Percentiles rank a stretch among this genome's conserved stretches.
phyloP scores from a whole-genome alignment of 768 basidiomycete species.

The Kwoniella heveanensis region DNA sequence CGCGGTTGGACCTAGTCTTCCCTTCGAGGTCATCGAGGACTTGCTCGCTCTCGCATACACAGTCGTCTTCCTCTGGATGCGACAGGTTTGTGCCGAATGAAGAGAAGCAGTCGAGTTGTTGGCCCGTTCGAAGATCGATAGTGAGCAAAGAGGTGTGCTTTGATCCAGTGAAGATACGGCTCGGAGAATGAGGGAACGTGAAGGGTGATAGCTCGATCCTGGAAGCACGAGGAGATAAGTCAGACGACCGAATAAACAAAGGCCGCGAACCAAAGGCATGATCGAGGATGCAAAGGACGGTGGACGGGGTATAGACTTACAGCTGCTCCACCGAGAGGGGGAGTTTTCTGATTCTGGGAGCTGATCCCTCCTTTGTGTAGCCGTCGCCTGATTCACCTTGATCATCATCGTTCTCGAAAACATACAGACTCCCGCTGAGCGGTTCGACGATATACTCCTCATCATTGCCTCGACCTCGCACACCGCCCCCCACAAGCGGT shows the following conservation, averaged over 20 bases:
- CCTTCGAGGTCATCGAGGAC: slow-evolving; percentile 66
- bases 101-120: slow-evolving; percentile 50
- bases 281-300: background rate
- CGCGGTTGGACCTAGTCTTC: slow-evolving; percentile 56
- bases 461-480: slow-evolving; percentile 59
- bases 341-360: slow-evolving; percentile 69
- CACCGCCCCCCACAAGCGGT: slow-evolving; percentile 35
- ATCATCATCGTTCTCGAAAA: slow-evolving; percentile 61
- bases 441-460: slow-evolving; percentile 89
- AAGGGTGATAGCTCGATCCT: slow-evolving; percentile 80
- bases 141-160: slow-evolving; percentile 76
- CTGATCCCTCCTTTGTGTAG: slow-evolving; percentile 24
- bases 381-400: slow-evolving; percentile 4
- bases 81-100: slow-evolving; percentile 37
- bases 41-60: slow-evolving; percentile 42
- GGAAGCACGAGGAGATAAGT: slow-evolving; percentile 1
- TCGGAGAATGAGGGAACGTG: slow-evolving; percentile 70
- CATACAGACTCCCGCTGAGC: slow-evolving; percentile 88
- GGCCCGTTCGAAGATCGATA: slow-evolving; percentile 57
- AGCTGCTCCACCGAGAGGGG: slow-evolving; percentile 90
- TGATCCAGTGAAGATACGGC: slow-evolving; percentile 79
- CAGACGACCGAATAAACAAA: background rate
- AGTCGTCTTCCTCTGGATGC: slow-evolving; percentile 37
- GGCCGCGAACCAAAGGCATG: background rate
- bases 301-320: slow-evolving; percentile 27